Percentiles rank a stretch among this genome's conserved stretches.
Evolutionary conservation across 164 flowering plant genomes (phyloP).

Genomic region (Vitis riparia): DNA sequence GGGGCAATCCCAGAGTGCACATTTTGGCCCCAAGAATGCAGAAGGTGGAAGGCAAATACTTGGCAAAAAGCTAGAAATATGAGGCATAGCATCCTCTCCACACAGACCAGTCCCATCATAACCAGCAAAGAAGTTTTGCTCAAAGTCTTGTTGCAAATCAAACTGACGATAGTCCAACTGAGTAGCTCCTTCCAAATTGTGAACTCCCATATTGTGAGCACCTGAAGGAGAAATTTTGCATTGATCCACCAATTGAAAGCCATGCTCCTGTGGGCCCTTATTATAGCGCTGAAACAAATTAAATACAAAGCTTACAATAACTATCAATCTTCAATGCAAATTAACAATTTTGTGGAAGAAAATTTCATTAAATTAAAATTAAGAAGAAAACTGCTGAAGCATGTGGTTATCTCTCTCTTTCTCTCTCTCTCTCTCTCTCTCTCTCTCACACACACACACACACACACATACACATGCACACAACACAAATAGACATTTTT

Average conservation of each 20-base stretch:
- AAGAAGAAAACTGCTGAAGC: too few relatives aligned
- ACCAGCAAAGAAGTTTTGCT: constrained; percentile 41
- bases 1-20: constrained; percentile 99
- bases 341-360: too few relatives aligned
- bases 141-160: constrained; percentile 62
- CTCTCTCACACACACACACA: too few relatives aligned
- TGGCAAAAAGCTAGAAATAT: constrained; percentile 48
- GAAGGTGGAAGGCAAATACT: constrained; percentile 79
- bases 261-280: constrained; percentile 48
- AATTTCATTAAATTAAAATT: too few relatives aligned
- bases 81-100: constrained; percentile 47
- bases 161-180: constrained; percentile 59
- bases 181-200: constrained; percentile 35
- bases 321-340: too few relatives aligned
- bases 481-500: too few relatives aligned
- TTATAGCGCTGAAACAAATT: constrained; percentile 47
- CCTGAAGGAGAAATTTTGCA: constrained; percentile 49
- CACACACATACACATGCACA: too few relatives aligned
- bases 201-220: constrained; percentile 30
- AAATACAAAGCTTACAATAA: constrained; percentile 4
- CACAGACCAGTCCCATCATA: constrained; percentile 33
- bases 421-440: too few relatives aligned
- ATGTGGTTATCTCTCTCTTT: too few relatives aligned
- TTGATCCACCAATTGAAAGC: constrained; percentile 48
- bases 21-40: constrained; percentile 96